Conservation (phyloP, 2,329 filamentous ascomycete genomes). For the Rugonectria rugulosa region DNA sequence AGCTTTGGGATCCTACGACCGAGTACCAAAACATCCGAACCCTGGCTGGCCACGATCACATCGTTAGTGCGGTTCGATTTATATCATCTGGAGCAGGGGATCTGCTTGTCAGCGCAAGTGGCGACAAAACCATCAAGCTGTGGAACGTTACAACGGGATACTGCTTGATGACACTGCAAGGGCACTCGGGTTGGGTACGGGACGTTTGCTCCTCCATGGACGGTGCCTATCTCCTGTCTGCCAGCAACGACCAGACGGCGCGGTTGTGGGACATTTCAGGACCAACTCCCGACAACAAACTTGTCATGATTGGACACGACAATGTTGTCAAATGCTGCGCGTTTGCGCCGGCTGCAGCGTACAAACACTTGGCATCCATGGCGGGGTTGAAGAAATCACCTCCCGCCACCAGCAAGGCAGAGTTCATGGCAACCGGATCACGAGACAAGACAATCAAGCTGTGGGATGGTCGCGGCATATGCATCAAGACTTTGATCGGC, state of each 20-base stretch:
- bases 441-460: conserved; percentile 90
- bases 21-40: conserved; percentile 96
- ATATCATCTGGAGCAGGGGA: conserved; percentile 86
- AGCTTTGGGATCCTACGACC: conserved; percentile 90
- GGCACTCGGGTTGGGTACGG: conserved; percentile 90
- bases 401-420: conserved; percentile 74
- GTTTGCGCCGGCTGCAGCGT: conserved; percentile 81
- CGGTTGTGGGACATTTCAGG: conserved; percentile 85
- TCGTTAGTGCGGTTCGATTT: conserved; percentile 86
- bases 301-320: conserved; percentile 85
- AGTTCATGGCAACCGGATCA: conserved; percentile 88
- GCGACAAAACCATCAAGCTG: conserved; percentile 84
- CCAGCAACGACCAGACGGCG: conserved; percentile 81
- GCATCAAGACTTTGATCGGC: conserved; percentile 83
- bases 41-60: conserved; percentile 89
- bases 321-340: conserved; percentile 87
- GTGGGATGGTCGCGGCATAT: conserved; percentile 85
- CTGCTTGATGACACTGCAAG: conserved; percentile 86
- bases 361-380: conserved; percentile 77
- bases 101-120: conserved; percentile 82
- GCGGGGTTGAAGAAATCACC: conserved; percentile 87
- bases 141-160: conserved; percentile 96
- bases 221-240: conserved; percentile 82
- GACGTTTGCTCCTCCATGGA: conserved; percentile 84
- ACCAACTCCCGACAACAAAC: conserved; percentile 72